phyloP scores from a whole-genome alignment of 306 rosid species.

The Potentilla sterilis region DNA sequence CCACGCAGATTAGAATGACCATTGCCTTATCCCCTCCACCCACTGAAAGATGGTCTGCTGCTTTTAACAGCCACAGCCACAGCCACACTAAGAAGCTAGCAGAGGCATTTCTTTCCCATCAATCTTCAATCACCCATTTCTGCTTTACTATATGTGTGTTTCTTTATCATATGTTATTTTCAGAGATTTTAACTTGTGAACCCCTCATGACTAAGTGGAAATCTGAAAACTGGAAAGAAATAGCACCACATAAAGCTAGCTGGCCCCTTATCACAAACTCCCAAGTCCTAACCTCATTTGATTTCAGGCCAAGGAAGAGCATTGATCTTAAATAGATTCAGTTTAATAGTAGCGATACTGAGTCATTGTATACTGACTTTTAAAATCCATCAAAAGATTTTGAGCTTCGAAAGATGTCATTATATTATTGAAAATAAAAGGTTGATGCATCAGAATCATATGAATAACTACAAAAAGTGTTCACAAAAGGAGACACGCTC shows the following conservation, averaged over 20 bases:
- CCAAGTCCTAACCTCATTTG: background rate
- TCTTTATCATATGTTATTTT: background rate
- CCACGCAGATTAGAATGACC: too few species aligned
- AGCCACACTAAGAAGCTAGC: background rate
- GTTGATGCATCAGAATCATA: constrained; percentile 11
- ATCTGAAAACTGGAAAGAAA: background rate
- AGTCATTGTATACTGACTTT: background rate
- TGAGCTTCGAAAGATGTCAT: background rate
- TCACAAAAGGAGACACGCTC: constrained; percentile 19
- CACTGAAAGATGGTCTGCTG: background rate
- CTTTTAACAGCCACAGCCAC: background rate
- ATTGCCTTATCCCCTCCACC: background rate
- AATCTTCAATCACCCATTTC: background rate
- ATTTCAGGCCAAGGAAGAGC: background rate
- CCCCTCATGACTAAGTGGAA: background rate
- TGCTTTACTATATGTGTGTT: background rate
- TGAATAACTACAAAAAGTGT: constrained; percentile 19
- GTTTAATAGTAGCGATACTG: background rate
- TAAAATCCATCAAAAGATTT: background rate
- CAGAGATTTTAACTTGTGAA: background rate
- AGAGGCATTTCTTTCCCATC: background rate
- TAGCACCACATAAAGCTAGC: background rate
- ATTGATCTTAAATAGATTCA: background rate
- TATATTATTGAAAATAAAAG: constrained; percentile 18
- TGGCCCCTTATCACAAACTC: background rate